phyloP scores from a whole-genome alignment of 495 filamentous ascomycete species.

The Aspergillus cavernicola region DNA sequence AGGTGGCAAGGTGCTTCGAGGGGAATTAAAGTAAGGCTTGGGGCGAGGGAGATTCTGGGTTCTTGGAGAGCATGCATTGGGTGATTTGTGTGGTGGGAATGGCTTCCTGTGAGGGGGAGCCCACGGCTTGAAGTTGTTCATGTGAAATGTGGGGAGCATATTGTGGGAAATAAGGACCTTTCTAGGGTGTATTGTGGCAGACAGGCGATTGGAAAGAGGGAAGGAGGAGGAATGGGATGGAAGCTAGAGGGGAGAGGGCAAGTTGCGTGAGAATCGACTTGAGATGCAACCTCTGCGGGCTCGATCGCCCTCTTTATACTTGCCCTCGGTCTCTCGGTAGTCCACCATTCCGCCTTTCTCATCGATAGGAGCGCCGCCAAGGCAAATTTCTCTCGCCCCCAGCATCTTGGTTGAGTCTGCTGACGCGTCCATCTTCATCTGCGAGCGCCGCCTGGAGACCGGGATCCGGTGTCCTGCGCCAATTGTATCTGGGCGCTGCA shows the following conservation, averaged over 20 bases:
- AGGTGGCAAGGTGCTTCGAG: slow-evolving; percentile 11
- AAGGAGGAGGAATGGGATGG: not conserved
- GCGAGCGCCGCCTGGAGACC: not conserved
- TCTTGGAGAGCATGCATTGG: not conserved
- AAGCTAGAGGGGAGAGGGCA: not conserved
- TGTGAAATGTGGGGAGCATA: slow-evolving; percentile 6
- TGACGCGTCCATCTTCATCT: not conserved
- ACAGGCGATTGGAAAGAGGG: not conserved
- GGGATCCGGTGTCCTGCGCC: not conserved
- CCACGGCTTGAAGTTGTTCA: slow-evolving; percentile 7
- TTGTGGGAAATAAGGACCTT: slow-evolving; percentile 1
- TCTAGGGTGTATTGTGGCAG: not conserved
- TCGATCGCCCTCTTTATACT: not conserved
- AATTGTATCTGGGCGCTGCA: not conserved
- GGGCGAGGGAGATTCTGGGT: not conserved
- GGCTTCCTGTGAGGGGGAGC: not conserved
- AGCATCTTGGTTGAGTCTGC: not conserved
- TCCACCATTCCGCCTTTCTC: not conserved
- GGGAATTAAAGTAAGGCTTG: not conserved
- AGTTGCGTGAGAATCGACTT: not conserved
- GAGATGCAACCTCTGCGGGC: not conserved
- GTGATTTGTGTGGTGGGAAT: not conserved
- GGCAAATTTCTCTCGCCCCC: not conserved
- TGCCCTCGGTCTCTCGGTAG: not conserved
- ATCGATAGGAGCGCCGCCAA: not conserved